Evolutionary conservation across 805 yeast genomes (phyloP), one percentile per base, ranked within the genome.

Genomic region (Zygosaccharomyces gambellarensis): DNA sequence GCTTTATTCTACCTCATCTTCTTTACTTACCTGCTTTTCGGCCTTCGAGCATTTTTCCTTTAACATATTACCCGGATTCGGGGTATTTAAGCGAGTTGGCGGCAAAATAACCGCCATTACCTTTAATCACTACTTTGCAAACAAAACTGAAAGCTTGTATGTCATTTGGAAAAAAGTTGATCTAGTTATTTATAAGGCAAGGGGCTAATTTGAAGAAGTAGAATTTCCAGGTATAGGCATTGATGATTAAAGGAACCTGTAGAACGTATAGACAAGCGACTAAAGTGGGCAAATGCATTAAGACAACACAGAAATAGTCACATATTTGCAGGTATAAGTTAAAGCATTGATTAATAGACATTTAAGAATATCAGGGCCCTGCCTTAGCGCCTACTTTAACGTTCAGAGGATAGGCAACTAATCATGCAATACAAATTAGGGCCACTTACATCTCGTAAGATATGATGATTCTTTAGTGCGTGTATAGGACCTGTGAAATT

Each of bases 61-160:
- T 10, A 8, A 5, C 1, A 25, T 4, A 23, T 39, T 39, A 39
- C 42, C 42, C 42, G 42, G 29, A 39, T 7, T n/a, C 2, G 3
- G 5, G 5, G 10, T 23, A 38, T 21, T 10, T 40, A 40, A 27
- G 12, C 43, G 23, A 9, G 14, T 8, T 25, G 8, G 25, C 22
- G 43, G 34, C 12, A 40, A 40, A 40, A 40, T 40, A 40, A 40
- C 43, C 43, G 43, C 43, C 43, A 5, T 40, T 19, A 28, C 9
- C 21, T 40, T 40, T 28, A 40, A 28, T n/a, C 23, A 14, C 14
- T 34, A 27, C 31, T 39, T n/a, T 23, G 23, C 5, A 10, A 5
- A 11, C 10, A 2, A 38, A 14, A 12, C 9, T 25, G 9, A 25
- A 25, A 17, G 17, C 17, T 17, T 17, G 17, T 17, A 17, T 17